Conservation (phyloP, 2,329 filamentous ascomycete species). For the Fusarium virguliforme region DNA sequence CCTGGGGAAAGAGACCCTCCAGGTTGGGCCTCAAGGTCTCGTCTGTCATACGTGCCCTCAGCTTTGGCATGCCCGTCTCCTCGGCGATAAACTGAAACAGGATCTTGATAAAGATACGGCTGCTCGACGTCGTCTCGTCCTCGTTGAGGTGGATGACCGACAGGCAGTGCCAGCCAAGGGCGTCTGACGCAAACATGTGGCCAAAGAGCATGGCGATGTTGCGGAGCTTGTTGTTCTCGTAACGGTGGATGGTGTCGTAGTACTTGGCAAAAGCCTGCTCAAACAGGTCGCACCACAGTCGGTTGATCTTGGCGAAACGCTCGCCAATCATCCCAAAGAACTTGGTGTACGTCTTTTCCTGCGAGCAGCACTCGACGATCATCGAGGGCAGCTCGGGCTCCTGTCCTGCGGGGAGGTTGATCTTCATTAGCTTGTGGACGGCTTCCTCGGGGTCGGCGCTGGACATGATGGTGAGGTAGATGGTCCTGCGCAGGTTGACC, state of each 20-base stretch:
- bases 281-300: constrained; percentile 94
- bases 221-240: constrained; percentile 93
- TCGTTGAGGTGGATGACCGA: constrained; percentile 91
- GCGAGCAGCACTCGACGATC: constrained; percentile 96
- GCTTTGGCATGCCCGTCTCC: constrained; percentile 85
- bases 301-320: constrained; percentile 95
- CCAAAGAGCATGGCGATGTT: constrained; percentile 97
- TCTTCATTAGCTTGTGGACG: constrained; percentile 96
- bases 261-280: constrained; percentile 92
- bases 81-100: constrained; percentile 93
- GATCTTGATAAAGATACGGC: constrained; percentile 98
- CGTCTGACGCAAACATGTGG: constrained; percentile 89
- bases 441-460: constrained; percentile 97
- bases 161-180: constrained; percentile 92
- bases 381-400: constrained; percentile 95
- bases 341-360: constrained; percentile 97
- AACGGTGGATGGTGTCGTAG: constrained; percentile 97
- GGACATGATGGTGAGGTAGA: constrained; percentile 98
- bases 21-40: constrained; percentile 84
- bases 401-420: constrained; percentile 88
- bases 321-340: constrained; percentile 97
- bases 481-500: constrained; percentile 92
- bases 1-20: constrained; percentile 89
- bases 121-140: constrained; percentile 96
- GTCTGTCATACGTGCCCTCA: constrained; percentile 84